Base-by-base conservation (phyloP, 768 basidiomycete genomes). In the Trametes sanguinea region DNA sequence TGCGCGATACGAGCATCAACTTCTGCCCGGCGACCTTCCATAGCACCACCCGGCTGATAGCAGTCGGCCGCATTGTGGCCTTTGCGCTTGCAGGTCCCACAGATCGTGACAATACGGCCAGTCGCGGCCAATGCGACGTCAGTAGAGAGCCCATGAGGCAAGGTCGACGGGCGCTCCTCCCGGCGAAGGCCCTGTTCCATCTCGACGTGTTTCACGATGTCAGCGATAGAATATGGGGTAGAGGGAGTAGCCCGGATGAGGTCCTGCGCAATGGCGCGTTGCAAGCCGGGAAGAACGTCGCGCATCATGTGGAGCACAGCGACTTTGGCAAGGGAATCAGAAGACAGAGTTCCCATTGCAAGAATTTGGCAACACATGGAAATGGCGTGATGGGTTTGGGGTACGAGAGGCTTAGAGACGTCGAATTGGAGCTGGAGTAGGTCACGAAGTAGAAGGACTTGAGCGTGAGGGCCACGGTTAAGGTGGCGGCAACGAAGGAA, bases 291-390 rank as follows among this genome's bases (percentile, higher is more conserved):
- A 4, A 52, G 17, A 8, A 8, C 13, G 4, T 33, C 33, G 2
- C 50, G 30, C 30, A 59, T 42, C 50, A 59, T 52, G 11, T 52
- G 29, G 4, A 59, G 43, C 3, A 52, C 16, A 8, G 51, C 32
- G 32, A 52, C 57, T n/a, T 51, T 32, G 3, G 57, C 40, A 9
- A 59, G 57, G 3, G 57, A 51, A 8, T 59, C 50, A 30, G 43
- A 40, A 8, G 17, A 6, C 30, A 59, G 50, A 35, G 40, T 4
- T 1, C 57, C 57, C 57, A 59, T 59, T 2, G 32, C 32, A 33
- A 52, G 17, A 11, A 59, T 35, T 16, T 45, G 42, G 3, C 33
- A 14, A 17, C 50, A 51, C 10, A 44, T 40, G 1, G 29, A 13
- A 16, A 44, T 33, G 32, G 27, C 9, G 4, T 59, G 11, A 7